A percentile compares a stretch with the other conserved stretches of the same genome.
Conservation (phyloP, 2,329 filamentous ascomycete genomes). For the Fusarium subtropicale region DNA sequence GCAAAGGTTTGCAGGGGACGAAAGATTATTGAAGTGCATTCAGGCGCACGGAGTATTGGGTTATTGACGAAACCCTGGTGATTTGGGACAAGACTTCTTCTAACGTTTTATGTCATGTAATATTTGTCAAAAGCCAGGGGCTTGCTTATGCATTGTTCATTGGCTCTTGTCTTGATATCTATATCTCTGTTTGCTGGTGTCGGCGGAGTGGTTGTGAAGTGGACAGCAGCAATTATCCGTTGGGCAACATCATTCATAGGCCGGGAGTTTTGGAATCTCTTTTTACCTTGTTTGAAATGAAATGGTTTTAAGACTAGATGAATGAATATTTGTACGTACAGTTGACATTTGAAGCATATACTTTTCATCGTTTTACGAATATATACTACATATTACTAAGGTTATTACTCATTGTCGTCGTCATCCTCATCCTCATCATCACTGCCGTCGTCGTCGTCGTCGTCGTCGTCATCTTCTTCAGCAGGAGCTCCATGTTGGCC, state of each 20-base stretch:
- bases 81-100: slow-evolving; percentile 32
- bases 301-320: slow-evolving; percentile 17
- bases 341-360: background rate
- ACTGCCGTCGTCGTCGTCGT: background rate
- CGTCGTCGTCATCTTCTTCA: background rate
- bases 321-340: background rate
- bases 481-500: background rate
- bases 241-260: slow-evolving; percentile 43
- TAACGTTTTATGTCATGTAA: slow-evolving; percentile 41
- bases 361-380: background rate
- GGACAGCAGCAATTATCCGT: slow-evolving; percentile 19
- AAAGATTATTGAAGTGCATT: slow-evolving; percentile 35
- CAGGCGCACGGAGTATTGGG: slow-evolving; percentile 47
- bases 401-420: background rate
- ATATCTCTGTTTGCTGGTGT: slow-evolving; percentile 20
- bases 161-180: slow-evolving; percentile 35
- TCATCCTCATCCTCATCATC: background rate
- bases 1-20: slow-evolving; percentile 10
- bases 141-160: slow-evolving; percentile 15
- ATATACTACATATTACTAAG: background rate
- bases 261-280: slow-evolving; percentile 41
- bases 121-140: slow-evolving; percentile 37
- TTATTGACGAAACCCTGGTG: slow-evolving; percentile 29
- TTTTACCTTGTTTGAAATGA: slow-evolving; percentile 26
- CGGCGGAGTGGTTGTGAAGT: slow-evolving; percentile 10